Percentiles rank a stretch among this genome's conserved stretches.
Evolutionary conservation across 805 yeast genomes (phyloP).

Genomic region (Cyberlindnera sargentensis): DNA sequence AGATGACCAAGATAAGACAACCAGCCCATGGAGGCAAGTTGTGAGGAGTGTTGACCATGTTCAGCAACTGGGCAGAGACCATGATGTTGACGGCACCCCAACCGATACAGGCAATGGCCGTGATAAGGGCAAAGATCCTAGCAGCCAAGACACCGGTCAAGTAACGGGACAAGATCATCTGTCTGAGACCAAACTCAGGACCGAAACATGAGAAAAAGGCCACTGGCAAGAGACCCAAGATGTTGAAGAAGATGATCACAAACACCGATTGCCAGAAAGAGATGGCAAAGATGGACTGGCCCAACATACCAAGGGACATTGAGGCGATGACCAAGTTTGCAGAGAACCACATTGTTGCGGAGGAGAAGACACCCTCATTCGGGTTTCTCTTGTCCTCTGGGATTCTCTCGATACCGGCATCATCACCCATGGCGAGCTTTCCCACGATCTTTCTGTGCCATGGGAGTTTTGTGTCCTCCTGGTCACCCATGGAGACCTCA

Average conservation of each 20-base stretch:
- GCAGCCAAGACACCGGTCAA: constrained; percentile 70
- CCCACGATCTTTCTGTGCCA: constrained; percentile 21
- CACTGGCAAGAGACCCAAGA: constrained; percentile 70
- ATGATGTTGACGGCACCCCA: constrained; percentile 94
- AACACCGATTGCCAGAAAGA: constrained; percentile 69
- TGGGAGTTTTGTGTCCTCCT: constrained; percentile 12
- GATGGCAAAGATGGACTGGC: constrained; percentile 56
- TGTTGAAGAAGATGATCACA: constrained; percentile 62
- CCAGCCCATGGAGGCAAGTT: constrained; percentile 88
- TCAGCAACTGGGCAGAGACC: constrained; percentile 79
- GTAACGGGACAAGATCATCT: constrained; percentile 74
- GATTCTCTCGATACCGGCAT: constrained; percentile 70
- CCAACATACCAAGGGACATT: constrained; percentile 68
- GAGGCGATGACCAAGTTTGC: constrained; percentile 87
- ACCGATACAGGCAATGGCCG: constrained; percentile 82
- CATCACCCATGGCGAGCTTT: constrained; percentile 41
- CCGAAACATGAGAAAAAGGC: constrained; percentile 83
- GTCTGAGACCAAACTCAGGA: constrained; percentile 79
- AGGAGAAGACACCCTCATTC: constrained; percentile 50
- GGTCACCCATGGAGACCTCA: constrained; percentile 16
- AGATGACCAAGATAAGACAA: constrained; percentile 60
- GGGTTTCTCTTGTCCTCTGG: constrained; percentile 74
- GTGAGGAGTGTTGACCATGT: constrained; percentile 57
- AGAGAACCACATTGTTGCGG: constrained; percentile 87
- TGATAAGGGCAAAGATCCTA: constrained; percentile 70